Conservation (phyloP, 1,284 basidiomycete species). For the Sutorius eximius region DNA sequence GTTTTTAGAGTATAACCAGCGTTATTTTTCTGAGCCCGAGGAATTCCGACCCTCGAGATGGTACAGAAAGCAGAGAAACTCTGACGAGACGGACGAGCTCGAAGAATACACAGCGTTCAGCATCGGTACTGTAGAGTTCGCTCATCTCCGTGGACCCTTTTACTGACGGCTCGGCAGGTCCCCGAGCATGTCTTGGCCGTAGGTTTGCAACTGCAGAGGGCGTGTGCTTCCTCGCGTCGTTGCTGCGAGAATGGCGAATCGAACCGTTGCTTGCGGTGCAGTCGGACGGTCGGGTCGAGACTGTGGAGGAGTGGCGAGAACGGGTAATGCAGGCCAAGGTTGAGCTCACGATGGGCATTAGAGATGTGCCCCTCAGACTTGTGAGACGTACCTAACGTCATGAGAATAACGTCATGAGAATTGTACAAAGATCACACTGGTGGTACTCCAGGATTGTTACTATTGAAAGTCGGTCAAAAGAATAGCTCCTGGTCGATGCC, state of each 20-base stretch:
- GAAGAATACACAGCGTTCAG: constrained; percentile 49
- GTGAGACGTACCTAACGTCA: constrained; percentile 29
- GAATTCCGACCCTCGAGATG: constrained; percentile 42
- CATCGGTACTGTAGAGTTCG: constrained; percentile 34
- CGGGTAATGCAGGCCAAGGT: constrained; percentile 45
- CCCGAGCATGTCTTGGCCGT: constrained; percentile 54
- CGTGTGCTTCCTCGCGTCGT: constrained; percentile 48
- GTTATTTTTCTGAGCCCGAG: constrained; percentile 41
- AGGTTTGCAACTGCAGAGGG: constrained; percentile 54
- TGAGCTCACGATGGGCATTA: constrained; percentile 41
- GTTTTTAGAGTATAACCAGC: constrained; percentile 38
- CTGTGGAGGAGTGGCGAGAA: constrained; percentile 41
- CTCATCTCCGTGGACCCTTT: neutral
- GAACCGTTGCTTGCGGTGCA: constrained; percentile 39
- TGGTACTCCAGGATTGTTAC: no score
- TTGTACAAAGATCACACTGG: no score
- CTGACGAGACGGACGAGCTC: constrained; percentile 17
- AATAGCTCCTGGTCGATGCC: no score
- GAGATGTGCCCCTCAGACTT: constrained; percentile 43
- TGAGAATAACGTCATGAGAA: neutral
- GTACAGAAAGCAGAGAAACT: constrained; percentile 30
- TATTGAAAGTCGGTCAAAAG: no score
- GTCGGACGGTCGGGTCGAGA: constrained; percentile 35
- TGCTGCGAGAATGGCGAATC: constrained; percentile 53
- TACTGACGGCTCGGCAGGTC: constrained; percentile 32